Evolutionary conservation across 2,329 filamentous ascomycete genomes (phyloP).

Genomic region (Chaetomiaceae sp.): DNA sequence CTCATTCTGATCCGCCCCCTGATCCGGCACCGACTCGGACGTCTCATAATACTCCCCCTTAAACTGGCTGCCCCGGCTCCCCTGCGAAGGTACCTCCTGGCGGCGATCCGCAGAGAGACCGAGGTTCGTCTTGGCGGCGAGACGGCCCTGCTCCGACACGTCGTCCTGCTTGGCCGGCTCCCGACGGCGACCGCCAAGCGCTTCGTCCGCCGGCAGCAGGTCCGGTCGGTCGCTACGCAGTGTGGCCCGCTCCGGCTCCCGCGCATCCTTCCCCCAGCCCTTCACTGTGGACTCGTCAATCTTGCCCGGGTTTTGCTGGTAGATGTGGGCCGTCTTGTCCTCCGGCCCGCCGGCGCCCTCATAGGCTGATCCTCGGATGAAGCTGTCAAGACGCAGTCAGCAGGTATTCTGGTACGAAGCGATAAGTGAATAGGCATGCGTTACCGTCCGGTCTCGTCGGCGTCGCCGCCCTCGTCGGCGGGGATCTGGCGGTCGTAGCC

Average conservation of each 20-base stretch:
- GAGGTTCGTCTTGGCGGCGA: conserved; percentile 38
- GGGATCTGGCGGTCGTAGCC: conserved; percentile 45
- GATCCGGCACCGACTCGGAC: conserved; percentile 40
- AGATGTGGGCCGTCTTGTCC: conserved; percentile 33
- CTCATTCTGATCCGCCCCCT: conserved; percentile 39
- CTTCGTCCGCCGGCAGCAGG: conserved; percentile 19
- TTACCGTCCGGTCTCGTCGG: conserved; percentile 44
- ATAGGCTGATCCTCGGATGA: conserved; percentile 42
- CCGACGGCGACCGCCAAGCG: conserved; percentile 21
- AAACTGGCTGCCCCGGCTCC: conserved; percentile 34
- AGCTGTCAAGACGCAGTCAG: conserved; percentile 31
- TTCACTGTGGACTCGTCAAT: conserved; percentile 17
- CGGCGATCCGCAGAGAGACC: conserved; percentile 30
- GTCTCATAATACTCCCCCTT: conserved; percentile 40
- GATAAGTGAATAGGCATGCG: conserved; percentile 9
- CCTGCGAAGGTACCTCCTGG: conserved; percentile 27
- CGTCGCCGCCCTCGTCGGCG: conserved; percentile 41
- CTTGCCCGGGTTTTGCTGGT: conserved; percentile 16
- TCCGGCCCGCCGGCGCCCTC: conserved; percentile 42
- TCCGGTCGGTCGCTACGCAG: conserved; percentile 6
- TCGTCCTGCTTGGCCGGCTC: conserved; percentile 23
- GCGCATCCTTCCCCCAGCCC: conserved; percentile 13
- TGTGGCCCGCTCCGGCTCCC: background rate
- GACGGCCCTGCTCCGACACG: conserved; percentile 34
- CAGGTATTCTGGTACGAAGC: no score